These are phyloP conservation scores for Leucosporidium scottii DNA, from an alignment of 768 basidiomycete genomes.

Conservation along the genomic window DNA sequence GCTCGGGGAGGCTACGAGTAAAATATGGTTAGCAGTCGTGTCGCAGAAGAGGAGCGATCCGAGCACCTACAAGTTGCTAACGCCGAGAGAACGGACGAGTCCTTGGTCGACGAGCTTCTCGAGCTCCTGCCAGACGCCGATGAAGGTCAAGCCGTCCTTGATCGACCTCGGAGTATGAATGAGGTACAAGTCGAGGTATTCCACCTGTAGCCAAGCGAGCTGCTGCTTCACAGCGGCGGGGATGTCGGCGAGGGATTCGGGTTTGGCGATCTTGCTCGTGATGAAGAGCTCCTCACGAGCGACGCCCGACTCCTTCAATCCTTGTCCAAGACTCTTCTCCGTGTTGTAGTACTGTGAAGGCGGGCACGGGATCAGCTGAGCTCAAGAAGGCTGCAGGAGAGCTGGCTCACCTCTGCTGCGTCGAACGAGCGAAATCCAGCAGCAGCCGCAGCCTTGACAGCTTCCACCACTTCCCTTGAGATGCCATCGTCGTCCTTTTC, in stretches of 20 bases:
- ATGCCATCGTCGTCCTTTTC: neutral
- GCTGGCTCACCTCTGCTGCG: neutral
- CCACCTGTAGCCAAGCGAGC: neutral
- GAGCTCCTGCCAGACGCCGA: neutral
- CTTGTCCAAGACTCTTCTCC: neutral
- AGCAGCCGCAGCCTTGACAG: neutral
- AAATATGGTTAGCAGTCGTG: too few species aligned
- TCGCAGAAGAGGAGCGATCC: too few species aligned
- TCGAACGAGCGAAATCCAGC: constrained; percentile 1
- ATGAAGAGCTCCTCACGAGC: constrained; percentile 1
- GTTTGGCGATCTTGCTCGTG: neutral
- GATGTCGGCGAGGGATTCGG: neutral
- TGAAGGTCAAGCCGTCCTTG: neutral
- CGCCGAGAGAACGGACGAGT: neutral
- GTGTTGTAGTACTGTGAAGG: neutral
- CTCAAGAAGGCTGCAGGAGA: neutral
- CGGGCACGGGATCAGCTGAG: neutral
- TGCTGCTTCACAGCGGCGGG: neutral
- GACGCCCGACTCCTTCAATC: neutral
- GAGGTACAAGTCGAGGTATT: neutral
- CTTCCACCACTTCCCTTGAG: neutral
- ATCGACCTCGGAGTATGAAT: neutral
- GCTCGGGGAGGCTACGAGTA: too few species aligned
- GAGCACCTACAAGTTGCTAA: too few species aligned
- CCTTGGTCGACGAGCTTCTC: neutral